Evolutionary conservation across 2,329 filamentous ascomycete species (phyloP).

Genomic region (Cladosporium sp.): DNA sequence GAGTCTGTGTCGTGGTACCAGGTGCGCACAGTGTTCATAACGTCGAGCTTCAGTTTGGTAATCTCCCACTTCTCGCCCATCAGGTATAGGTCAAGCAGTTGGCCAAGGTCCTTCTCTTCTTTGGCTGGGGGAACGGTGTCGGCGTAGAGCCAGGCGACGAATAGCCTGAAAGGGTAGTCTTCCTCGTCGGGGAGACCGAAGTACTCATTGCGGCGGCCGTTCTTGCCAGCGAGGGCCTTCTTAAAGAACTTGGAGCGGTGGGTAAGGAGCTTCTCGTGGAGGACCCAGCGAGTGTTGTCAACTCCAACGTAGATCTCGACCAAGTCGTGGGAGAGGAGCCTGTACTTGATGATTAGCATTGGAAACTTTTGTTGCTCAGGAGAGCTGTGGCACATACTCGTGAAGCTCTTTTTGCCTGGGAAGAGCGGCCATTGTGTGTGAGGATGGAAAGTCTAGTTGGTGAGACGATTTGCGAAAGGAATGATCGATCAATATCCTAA

Average conservation of each 20-base stretch:
- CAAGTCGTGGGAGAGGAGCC: conserved; percentile 56
- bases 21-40: conserved; percentile 52
- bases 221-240: conserved; percentile 51
- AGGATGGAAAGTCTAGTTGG: background rate
- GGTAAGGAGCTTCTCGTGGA: conserved; percentile 60
- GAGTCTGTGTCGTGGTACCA: conserved; percentile 57
- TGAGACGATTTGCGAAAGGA: background rate
- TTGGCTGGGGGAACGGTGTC: conserved; percentile 49
- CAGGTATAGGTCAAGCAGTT: conserved; percentile 57
- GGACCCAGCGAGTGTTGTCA: conserved; percentile 57
- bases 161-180: conserved; percentile 52
- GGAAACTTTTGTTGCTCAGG: background rate
- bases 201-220: conserved; percentile 39
- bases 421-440: conserved; percentile 15
- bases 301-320: conserved; percentile 59
- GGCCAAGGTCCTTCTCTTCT: conserved; percentile 53
- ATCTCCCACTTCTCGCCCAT: conserved; percentile 58
- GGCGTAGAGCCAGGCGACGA: conserved; percentile 58
- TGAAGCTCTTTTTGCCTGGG: conserved; percentile 20
- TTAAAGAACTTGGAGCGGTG: conserved; percentile 57
- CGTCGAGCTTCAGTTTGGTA: conserved; percentile 48
- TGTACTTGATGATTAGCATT: conserved; percentile 29
- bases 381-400: conserved; percentile 7
- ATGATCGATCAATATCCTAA: conserved; percentile 2
- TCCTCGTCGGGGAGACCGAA: conserved; percentile 58